phyloP scores from a whole-genome alignment of 495 filamentous ascomycete genomes.

The Lophiotrema nucula region DNA sequence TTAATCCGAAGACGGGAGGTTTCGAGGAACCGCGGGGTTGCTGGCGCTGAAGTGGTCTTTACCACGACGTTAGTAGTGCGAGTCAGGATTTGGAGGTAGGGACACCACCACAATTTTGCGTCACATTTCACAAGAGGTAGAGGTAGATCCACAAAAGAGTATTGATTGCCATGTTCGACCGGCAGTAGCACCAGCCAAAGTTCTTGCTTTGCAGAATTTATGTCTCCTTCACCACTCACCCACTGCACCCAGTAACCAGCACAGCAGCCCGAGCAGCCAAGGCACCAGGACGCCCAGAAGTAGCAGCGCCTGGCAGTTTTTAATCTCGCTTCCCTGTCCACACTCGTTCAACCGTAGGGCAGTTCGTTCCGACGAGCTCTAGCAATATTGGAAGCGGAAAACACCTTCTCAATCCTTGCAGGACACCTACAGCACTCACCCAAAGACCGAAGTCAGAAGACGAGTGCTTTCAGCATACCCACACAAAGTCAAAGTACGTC shows the following conservation, averaged over 20 bases:
- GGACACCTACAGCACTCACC: not conserved
- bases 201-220: not conserved
- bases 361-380: conserved; percentile 61
- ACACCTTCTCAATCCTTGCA: not conserved
- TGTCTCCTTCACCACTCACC: conserved; percentile 12
- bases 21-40: no score
- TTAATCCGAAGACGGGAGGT: no score
- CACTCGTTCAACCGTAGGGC: conserved; percentile 58
- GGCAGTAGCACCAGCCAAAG: no score
- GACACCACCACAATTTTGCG: no score
- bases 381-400: conserved; percentile 54
- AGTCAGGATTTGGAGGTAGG: no score
- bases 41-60: no score
- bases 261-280: conserved; percentile 5
- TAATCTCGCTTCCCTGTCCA: conserved; percentile 67
- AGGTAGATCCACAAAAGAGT: no score
- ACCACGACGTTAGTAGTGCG: no score
- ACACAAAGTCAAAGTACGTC: no score
- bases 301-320: conserved; percentile 28
- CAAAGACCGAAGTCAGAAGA: not conserved
- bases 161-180: no score
- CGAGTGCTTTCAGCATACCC: not conserved
- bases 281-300: conserved; percentile 23
- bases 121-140: no score
- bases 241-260: conserved; percentile 5